Conservation (phyloP, 805 yeast genomes). For the Candida jianshihensis region DNA sequence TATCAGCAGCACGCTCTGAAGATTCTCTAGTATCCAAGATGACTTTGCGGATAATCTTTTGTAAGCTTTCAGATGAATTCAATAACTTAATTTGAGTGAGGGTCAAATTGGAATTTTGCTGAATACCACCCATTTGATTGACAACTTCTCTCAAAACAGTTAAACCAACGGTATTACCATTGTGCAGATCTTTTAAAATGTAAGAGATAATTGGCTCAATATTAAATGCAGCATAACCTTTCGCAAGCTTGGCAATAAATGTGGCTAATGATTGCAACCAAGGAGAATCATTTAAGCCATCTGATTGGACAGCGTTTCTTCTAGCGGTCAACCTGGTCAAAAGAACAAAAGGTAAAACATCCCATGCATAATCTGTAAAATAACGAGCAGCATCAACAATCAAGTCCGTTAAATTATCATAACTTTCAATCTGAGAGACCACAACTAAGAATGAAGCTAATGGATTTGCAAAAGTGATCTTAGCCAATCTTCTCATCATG, state of each 20-base stretch:
- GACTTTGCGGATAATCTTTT: slow-evolving; percentile 44
- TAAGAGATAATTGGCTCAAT: slow-evolving; percentile 54
- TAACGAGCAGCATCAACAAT: slow-evolving; percentile 73
- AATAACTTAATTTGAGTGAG: slow-evolving; percentile 56
- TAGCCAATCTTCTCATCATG: slow-evolving; percentile 68
- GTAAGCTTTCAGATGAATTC: slow-evolving; percentile 57
- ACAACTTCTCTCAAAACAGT: slow-evolving; percentile 63
- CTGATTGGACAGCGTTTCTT: slow-evolving; percentile 60
- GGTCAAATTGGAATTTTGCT: slow-evolving; percentile 60
- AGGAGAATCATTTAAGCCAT: slow-evolving; percentile 72
- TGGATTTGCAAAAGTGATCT: slow-evolving; percentile 70
- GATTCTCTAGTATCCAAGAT: slow-evolving; percentile 46
- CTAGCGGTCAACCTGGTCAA: slow-evolving; percentile 63
- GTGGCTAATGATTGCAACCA: slow-evolving; percentile 84
- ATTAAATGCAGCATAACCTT: slow-evolving; percentile 47
- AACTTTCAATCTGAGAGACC: slow-evolving; percentile 81
- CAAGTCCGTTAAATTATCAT: slow-evolving; percentile 75
- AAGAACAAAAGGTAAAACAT: slow-evolving; percentile 67
- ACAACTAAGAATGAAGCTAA: slow-evolving; percentile 66
- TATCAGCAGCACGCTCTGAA: slow-evolving; percentile 39
- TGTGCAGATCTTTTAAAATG: slow-evolving; percentile 55
- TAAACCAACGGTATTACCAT: slow-evolving; percentile 51
- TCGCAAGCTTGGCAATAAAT: slow-evolving; percentile 69
- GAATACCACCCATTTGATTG: slow-evolving; percentile 72
- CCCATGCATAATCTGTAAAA: slow-evolving; percentile 79